Base-by-base conservation (phyloP, 306 rosid species). In the Corylus avellana region DNA sequence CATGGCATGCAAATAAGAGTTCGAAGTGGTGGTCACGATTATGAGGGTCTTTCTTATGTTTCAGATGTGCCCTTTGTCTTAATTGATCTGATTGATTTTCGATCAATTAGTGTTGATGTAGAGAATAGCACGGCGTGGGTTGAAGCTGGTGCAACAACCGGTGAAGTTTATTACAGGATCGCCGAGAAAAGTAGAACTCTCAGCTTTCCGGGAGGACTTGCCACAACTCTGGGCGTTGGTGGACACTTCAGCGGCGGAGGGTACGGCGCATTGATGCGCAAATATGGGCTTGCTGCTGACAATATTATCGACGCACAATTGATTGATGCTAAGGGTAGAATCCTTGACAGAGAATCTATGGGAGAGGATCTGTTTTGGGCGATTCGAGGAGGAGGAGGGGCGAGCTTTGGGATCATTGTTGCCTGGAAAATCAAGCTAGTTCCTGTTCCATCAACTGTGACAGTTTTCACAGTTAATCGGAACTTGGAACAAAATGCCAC, bases 281-380 rank as follows among this genome's bases (percentile, higher is more conserved):
- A 88, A 76, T 88, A 79, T 77, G 98, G 98, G 3, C 88, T 89
- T 8, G 88, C 87, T 3, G 92, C 78, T 2, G 98, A 93, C 50
- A 90, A 90, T 16, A 88, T 82, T 0, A 35, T 87, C 0, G 94
- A 93, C n/a, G 98, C 98, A 1, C 7, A 8, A 61, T 72, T 93
- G 0, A 85, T 91, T 0, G 87, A 84, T 63, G 90, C 76, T 2
- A 73, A 84, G 16, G 98, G 98, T 0, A 79, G 46, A n/a, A 73
- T 89, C 51, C 91, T 88, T 48, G 88, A 91, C 35, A 84, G 97
- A 75, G 35, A 48, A 50, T 78, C 84, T 77, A 93, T 91, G 94
- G 94, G 93, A 7, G 94, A 92, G 29, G 97, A 88, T 35, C 39
- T 90, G 0, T 92, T 92, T 59, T 92, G 94, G 97, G 94, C 97